Evolutionary conservation across 805 yeast species (phyloP).

Genomic region (Maudiozyma bulderi): DNA sequence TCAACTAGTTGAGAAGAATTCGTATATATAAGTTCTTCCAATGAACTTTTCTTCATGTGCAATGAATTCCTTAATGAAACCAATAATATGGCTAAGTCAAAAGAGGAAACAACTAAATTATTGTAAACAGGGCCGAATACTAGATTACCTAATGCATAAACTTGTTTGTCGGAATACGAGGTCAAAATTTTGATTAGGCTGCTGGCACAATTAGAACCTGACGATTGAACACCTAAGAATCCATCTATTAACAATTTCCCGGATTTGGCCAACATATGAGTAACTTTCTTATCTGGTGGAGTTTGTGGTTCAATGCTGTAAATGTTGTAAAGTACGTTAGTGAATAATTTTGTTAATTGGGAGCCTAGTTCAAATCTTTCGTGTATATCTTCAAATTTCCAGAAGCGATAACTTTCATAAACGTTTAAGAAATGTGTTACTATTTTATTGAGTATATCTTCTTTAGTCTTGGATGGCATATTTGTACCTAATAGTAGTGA

Average conservation of each 20-base stretch:
- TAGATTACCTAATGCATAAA: conserved; percentile 28
- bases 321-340: conserved; percentile 41
- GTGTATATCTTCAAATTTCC: conserved; percentile 49
- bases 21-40: conserved; percentile 53
- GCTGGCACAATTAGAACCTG: conserved; percentile 36
- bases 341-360: conserved; percentile 44
- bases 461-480: conserved; percentile 34
- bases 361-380: conserved; percentile 58
- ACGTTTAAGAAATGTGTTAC: conserved; percentile 50
- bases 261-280: conserved; percentile 42
- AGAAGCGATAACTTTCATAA: conserved; percentile 63
- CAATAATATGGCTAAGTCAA: conserved; percentile 48
- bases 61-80: conserved; percentile 46
- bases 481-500: conserved; percentile 25
- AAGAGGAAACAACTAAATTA: conserved; percentile 39
- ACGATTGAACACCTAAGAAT: conserved; percentile 44
- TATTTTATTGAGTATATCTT: conserved; percentile 46
- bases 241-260: conserved; percentile 42
- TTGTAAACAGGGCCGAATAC: conserved; percentile 12
- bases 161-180: conserved; percentile 10
- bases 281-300: conserved; percentile 33
- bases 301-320: conserved; percentile 43
- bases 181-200: conserved; percentile 14
- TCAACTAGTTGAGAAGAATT: conserved; percentile 48
- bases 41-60: conserved; percentile 45